These are phyloP conservation scores for Leavenworthia alabamica DNA, from an alignment of 345 rosid species.

Conservation along the genomic window DNA sequence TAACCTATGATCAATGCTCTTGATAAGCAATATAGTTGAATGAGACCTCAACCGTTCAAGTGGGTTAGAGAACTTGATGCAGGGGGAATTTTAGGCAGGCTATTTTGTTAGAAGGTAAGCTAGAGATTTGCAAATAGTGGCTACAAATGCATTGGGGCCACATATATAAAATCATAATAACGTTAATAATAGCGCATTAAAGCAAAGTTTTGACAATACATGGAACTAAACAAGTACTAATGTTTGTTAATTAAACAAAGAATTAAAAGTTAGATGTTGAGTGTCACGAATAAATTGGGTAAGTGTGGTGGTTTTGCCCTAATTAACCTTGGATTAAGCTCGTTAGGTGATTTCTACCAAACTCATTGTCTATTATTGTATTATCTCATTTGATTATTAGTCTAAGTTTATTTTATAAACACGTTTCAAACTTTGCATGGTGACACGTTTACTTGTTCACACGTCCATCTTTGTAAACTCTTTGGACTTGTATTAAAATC, in stretches of 20 bases:
- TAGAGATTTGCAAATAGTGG: conserved; percentile 31
- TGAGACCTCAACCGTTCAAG: conserved; percentile 30
- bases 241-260: conserved; percentile 18
- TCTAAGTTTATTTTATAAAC: not conserved
- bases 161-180: conserved; percentile 17
- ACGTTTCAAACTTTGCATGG: not conserved
- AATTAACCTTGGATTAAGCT: conserved; percentile 19
- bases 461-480: not conserved
- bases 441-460: not conserved
- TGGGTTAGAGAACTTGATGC: conserved; percentile 24
- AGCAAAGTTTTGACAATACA: conserved; percentile 29
- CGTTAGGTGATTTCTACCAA: conserved; percentile 20
- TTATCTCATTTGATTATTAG: not conserved
- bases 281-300: conserved; percentile 25
- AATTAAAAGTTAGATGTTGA: conserved; percentile 26
- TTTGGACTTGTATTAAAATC: not conserved
- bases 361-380: conserved; percentile 26
- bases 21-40: conserved; percentile 15
- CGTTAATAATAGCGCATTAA: conserved; percentile 21
- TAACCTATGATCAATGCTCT: conserved; percentile 5
- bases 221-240: conserved; percentile 26
- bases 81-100: conserved; percentile 19
- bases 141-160: conserved; percentile 19
- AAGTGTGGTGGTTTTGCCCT: conserved; percentile 11
- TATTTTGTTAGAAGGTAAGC: conserved; percentile 15